Percentiles rank a stretch among this genome's conserved stretches.
Conservation (phyloP, 805 yeast genomes). For the Isabelozyma gotoi region DNA sequence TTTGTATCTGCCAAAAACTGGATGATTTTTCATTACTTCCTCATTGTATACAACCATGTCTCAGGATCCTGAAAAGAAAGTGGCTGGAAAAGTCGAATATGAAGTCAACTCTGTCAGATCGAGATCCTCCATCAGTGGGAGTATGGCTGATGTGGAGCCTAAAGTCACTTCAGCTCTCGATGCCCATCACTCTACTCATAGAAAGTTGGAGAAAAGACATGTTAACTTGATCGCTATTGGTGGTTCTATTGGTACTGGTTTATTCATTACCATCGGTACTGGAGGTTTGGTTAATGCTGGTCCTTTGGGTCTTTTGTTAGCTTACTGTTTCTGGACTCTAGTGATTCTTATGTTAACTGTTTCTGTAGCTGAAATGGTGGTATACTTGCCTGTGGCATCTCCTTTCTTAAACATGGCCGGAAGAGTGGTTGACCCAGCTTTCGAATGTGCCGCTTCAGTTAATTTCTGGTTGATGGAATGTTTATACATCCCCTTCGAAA, state of each 20-base stretch:
- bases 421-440: conserved; percentile 35
- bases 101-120: background rate
- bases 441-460: conserved; percentile 33
- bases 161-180: no score
- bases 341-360: conserved; percentile 37
- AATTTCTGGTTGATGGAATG: conserved; percentile 33
- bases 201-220: conserved; percentile 30
- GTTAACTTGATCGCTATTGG: conserved; percentile 36
- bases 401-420: conserved; percentile 33
- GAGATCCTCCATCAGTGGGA: background rate
- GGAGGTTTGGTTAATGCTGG: conserved; percentile 31
- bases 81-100: background rate
- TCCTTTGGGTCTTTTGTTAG: conserved; percentile 32
- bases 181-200: no score
- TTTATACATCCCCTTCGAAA: conserved; percentile 34
- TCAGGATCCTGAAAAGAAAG: background rate
- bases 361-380: conserved; percentile 38
- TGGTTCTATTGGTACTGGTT: conserved; percentile 35
- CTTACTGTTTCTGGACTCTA: conserved; percentile 29
- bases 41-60: background rate
- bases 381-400: conserved; percentile 36
- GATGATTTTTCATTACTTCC: background rate
- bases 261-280: conserved; percentile 17
- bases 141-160: no score
- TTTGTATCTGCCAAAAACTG: background rate